A percentile compares a stretch with the other conserved stretches of the same genome.
These are phyloP conservation scores for Citrullus colocynthis DNA, from an alignment of 306 rosid genomes.

Conservation along the genomic window DNA sequence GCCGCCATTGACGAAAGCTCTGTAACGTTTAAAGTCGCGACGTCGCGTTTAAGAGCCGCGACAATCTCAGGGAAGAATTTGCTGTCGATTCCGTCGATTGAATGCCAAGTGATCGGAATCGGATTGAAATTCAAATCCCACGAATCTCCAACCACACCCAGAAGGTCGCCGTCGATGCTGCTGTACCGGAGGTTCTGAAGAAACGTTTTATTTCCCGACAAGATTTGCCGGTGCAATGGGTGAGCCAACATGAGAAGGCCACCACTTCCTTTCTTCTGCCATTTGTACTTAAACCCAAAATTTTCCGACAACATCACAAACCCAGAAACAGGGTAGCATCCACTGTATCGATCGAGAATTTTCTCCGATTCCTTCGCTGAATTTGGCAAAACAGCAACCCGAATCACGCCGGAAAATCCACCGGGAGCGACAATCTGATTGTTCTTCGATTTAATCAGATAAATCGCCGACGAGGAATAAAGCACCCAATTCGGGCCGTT, in stretches of 20 bases:
- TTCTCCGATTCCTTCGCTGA: conserved; percentile 5
- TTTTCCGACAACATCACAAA: conserved; percentile 33
- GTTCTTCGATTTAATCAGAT: conserved; percentile 1
- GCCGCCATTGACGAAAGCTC: conserved; percentile 15
- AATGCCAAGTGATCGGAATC: conserved; percentile 67
- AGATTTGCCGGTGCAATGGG: conserved; percentile 59
- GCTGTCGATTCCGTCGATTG: conserved; percentile 36
- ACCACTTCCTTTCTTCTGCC: conserved; percentile 67
- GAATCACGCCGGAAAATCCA: conserved; percentile 47
- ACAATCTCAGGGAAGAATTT: conserved; percentile 32
- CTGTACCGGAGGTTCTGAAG: conserved; percentile 37
- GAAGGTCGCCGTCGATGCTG: conserved; percentile 85
- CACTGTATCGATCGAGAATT: conserved; percentile 44
- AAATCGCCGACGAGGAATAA: conserved; percentile 42
- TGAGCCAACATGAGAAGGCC: conserved; percentile 71
- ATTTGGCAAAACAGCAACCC: conserved; percentile 47
- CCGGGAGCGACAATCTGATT: conserved; percentile 35
- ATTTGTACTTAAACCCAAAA: conserved; percentile 45
- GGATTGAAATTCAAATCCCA: conserved; percentile 50
- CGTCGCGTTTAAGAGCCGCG: conserved; percentile 44
- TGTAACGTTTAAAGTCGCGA: conserved; percentile 24
- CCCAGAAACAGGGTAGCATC: conserved; percentile 76
- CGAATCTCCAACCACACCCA: conserved; percentile 69
- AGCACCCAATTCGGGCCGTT: conserved; percentile 72
- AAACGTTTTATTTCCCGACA: conserved; percentile 24